Evolutionary conservation across 192 early-diverging fungal genomes (phyloP), one percentile per base, ranked within the genome.

Genomic region (Spizellomyces punctatus): DNA sequence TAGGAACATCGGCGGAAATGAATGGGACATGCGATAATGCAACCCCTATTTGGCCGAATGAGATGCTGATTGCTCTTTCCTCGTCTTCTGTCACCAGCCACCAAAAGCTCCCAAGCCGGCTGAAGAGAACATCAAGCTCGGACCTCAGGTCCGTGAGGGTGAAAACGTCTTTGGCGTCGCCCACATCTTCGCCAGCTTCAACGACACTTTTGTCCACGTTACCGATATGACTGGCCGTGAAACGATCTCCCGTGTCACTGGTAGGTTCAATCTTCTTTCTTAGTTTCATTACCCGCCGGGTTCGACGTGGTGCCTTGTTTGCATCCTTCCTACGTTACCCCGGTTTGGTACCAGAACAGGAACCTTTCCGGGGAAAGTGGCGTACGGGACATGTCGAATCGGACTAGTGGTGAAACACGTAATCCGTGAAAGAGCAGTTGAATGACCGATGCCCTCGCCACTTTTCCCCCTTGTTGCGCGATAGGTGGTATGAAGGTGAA

Each of bases 401-500:
- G 69, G 67, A 78, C 36, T 12, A 64, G 63, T 86, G 83, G 86
- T 88, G 87, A 90, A 73, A 88, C 82, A 89, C 86, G 75, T 79
- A 88, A 81, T 86, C 89, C 61, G 45, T 79, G 63, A 50, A 59
- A 58, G 46, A 27, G 46, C 14, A 22, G 22, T 21, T 17, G 19
- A 64, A 27, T 74, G 47, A 67, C 36, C 57, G 42, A 21, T 14
- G 16, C 41, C 46, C 27, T 50, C 47, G 45, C 12, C 36, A 55
- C 49, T 67, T n/a, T 14, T 49, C 60, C 66, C 66, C 56, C 67
- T 56, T 43, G 72, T 72, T 62, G 46, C 47, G n/a, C 69, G n/a
- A 47, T 45, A 95, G 96, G 96, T 89, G 98, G 98, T 75, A 99
- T 99, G 98, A 98, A 96, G 90, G 98, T 99, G 81, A 99, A 99